Evolutionary conservation across 2,329 filamentous ascomycete genomes (phyloP).

Genomic region (Fusarium euwallaceae): DNA sequence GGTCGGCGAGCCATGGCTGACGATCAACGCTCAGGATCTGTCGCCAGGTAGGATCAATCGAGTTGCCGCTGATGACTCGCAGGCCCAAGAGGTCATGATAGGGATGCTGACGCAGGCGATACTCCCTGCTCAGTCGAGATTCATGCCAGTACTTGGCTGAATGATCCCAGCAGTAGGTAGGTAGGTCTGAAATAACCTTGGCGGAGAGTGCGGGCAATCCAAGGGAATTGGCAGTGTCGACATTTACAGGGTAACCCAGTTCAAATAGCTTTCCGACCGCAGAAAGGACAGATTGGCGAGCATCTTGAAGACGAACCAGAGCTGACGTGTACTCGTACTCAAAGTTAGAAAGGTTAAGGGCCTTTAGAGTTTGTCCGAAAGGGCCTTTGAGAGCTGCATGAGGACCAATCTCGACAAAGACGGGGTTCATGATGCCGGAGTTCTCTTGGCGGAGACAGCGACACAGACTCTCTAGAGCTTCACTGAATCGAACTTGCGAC

Average conservation of each 20-base stretch:
- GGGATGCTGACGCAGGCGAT: background rate
- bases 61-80: background rate
- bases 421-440: background rate
- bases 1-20: background rate
- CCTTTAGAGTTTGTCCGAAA: conserved; percentile 46
- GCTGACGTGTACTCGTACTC: conserved; percentile 39
- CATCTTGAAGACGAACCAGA: conserved; percentile 26
- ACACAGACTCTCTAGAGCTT: conserved; percentile 29
- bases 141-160: background rate
- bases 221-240: conserved; percentile 11
- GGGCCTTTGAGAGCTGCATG: conserved; percentile 59
- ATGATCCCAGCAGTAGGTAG: conserved; percentile 59
- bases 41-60: background rate
- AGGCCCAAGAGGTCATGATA: background rate
- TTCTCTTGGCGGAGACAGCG: background rate
- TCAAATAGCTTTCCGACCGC: conserved; percentile 11
- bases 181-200: conserved; percentile 43
- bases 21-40: background rate
- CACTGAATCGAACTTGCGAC: conserved; percentile 19
- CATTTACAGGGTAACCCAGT: background rate
- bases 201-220: too few relatives aligned
- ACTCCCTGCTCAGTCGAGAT: background rate
- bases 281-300: background rate
- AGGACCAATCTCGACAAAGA: conserved; percentile 53
- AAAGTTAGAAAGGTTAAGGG: conserved; percentile 6